A percentile compares a stretch with the other conserved stretches of the same genome.
Evolutionary conservation across 805 yeast species (phyloP).

Genomic region (Candida manassasensis): DNA sequence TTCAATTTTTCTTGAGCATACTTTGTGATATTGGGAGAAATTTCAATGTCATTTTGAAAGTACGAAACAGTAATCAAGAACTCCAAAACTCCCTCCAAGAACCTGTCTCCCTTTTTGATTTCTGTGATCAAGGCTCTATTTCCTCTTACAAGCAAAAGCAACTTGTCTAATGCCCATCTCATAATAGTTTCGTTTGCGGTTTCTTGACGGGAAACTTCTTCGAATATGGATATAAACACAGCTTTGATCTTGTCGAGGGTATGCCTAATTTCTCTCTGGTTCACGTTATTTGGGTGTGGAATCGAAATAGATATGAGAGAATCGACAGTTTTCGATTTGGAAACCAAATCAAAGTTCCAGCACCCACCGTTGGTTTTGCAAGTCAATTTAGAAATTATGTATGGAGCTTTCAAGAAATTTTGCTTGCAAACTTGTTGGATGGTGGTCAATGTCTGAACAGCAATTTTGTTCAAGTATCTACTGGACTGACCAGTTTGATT

Average conservation of each 20-base stretch:
- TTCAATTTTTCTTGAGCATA: conserved; percentile 59
- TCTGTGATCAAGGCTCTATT: conserved; percentile 29
- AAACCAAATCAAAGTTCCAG: conserved; percentile 68
- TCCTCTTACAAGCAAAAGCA: conserved; percentile 48
- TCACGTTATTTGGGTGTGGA: conserved; percentile 7
- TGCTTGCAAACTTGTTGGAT: conserved; percentile 35
- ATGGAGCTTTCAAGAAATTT: conserved; percentile 37
- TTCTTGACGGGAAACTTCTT: conserved; percentile 18
- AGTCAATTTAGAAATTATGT: conserved; percentile 21
- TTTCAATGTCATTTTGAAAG: conserved; percentile 22
- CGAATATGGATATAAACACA: conserved; percentile 22
- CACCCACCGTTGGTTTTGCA: conserved; percentile 43
- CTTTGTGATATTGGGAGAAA: conserved; percentile 32
- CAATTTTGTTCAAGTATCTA: conserved; percentile 62
- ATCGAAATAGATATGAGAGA: conserved; percentile 18
- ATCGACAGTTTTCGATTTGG: conserved; percentile 67
- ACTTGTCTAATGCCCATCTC: conserved; percentile 58
- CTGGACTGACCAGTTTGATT: conserved; percentile 69
- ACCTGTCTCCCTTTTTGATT: conserved; percentile 8
- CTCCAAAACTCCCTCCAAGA: conserved; percentile 31
- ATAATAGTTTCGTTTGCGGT: conserved; percentile 31
- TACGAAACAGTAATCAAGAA: conserved; percentile 39
- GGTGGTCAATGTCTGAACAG: conserved; percentile 46
- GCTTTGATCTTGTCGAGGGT: conserved; percentile 15
- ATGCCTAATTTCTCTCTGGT: conserved; percentile 12